Conservation (phyloP, 495 filamentous ascomycete species). For the Aspergillus sclerotioniger region DNA sequence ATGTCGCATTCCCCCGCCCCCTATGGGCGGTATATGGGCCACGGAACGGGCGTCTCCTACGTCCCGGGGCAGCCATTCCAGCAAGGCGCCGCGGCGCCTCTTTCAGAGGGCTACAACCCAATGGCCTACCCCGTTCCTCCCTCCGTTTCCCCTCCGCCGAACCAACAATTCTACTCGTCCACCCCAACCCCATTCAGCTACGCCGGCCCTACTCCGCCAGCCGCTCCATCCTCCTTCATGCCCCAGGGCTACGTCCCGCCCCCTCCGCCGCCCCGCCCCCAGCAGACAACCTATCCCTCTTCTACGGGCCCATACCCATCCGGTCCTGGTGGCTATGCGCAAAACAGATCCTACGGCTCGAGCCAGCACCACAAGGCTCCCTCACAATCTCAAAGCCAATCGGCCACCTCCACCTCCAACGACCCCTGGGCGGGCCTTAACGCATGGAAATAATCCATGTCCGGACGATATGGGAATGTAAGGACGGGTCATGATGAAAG, state of each 20-base stretch:
- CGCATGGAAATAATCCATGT: constrained; percentile 67
- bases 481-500: constrained; percentile 3
- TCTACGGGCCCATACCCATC: constrained; percentile 51
- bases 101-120: constrained; percentile 53
- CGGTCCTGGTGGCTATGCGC: constrained; percentile 59
- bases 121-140: constrained; percentile 54
- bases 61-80: constrained; percentile 42
- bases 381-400: constrained; percentile 38
- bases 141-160: constrained; percentile 44
- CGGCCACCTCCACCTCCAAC: constrained; percentile 23
- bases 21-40: constrained; percentile 40
- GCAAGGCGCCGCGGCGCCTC: constrained; percentile 44
- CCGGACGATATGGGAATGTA: background rate
- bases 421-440: constrained; percentile 88
- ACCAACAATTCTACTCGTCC: constrained; percentile 43
- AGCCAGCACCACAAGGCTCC: constrained; percentile 37
- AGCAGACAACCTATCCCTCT: constrained; percentile 70
- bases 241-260: constrained; percentile 87
- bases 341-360: constrained; percentile 38
- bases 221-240: constrained; percentile 46
- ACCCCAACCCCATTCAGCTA: constrained; percentile 39
- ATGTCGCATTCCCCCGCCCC: constrained; percentile 43
- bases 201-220: constrained; percentile 35
- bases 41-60: constrained; percentile 28
- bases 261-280: constrained; percentile 81